Evolutionary conservation across 352 stramenopile genomes (phyloP), one percentile per base, ranked within the genome.

Genomic region (Pythium folliculosum): DNA sequence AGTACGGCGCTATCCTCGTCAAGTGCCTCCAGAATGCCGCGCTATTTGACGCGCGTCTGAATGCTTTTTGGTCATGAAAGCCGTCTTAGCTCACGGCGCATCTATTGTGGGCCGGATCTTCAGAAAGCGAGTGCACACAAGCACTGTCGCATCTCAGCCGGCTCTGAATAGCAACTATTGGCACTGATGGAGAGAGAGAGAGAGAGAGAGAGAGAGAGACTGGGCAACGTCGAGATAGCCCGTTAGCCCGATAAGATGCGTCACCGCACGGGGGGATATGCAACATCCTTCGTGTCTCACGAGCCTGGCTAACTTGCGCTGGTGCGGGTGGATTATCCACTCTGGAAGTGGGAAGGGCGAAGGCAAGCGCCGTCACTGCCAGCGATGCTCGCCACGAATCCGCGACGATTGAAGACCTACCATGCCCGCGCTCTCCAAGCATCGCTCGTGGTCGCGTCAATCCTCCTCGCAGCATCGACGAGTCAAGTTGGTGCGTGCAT

Each of bases 1-100:
- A 65, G 35, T 74, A 62, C 49, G 45, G 21, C 5, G 19, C 23
- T 8, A 32, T 74, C 10, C 25, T 70, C 10, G 22, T 56, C 32
- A 65, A 64, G 51, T 47, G 60, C 44, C 32, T 74, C 40, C 51
- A 65, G 23, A 70, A 74, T 21, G 56, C 68, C 1, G 63, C 45
- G 53, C 62, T 74, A 5, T 70, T 74, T 45, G 48, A 64, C 21
- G 43, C 51, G 21, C 55, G 68, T 25, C 50, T 74, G 23, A 54
- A 57, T n/a, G n/a, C 50, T 1, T 70, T 61, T 52, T 70, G 61
- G 61, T 40, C 63, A 19, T 67, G 55, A 51, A n/a, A n/a, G n/a
- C n/a, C 21, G 27, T 43, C 22, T 21, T 52, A 50, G 55, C 38
- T 62, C 53, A 27, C 5, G 5, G 0, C 14, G 7, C 12, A 35